phyloP scores from a whole-genome alignment of 2,329 filamentous ascomycete genomes.

The Scolecobasidium constrictum region DNA sequence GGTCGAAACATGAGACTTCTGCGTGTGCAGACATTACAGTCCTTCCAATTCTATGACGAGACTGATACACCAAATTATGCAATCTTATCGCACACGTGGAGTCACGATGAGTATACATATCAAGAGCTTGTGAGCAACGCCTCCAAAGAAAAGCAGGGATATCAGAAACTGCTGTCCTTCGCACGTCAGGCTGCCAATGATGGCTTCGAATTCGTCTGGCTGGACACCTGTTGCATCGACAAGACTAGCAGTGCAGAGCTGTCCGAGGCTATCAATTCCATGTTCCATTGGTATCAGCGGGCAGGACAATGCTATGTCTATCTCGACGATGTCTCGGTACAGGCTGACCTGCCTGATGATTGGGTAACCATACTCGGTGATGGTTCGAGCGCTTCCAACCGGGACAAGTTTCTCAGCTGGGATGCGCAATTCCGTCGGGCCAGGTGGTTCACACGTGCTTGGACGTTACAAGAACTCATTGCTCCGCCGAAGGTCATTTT shows the following conservation, averaged over 20 bases:
- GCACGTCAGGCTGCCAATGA: not conserved
- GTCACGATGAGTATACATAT: not conserved
- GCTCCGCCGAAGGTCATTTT: conserved; percentile 14
- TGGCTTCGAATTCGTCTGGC: not conserved
- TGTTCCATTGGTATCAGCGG: not conserved
- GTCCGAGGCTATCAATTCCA: no score
- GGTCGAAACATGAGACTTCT: no score
- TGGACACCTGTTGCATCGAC: not conserved
- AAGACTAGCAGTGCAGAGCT: no score
- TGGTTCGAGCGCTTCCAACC: not conserved
- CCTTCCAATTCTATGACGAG: no score
- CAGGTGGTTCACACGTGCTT: conserved; percentile 11
- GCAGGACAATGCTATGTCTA: conserved; percentile 18
- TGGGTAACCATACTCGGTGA: no score
- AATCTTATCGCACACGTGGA: conserved; percentile 3
- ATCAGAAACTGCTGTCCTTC: not conserved
- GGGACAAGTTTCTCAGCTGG: no score
- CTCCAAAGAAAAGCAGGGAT: not conserved
- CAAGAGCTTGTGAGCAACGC: not conserved
- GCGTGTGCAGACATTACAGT: no score
- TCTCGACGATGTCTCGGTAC: conserved; percentile 17
- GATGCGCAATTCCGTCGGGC: not conserved
- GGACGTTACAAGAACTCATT: conserved; percentile 12
- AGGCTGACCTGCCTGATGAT: not conserved
- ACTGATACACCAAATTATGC: conserved; percentile 1